These are phyloP conservation scores for Phytophthora tubulina DNA, from an alignment of 352 stramenopile species.

Conservation along the genomic window DNA sequence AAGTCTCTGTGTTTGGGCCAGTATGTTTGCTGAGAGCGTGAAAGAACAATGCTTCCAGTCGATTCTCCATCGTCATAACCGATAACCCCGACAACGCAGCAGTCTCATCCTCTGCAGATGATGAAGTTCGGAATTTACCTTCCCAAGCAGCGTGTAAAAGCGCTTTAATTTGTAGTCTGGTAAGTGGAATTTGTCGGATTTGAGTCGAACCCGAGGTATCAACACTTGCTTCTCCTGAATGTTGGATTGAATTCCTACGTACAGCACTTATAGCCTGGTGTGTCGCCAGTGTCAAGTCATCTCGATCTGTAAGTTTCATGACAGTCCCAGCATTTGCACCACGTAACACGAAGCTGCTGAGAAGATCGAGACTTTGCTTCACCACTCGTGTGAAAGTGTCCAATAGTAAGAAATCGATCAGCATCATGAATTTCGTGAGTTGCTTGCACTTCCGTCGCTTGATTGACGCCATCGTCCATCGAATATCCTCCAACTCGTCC, in stretches of 20 bases:
- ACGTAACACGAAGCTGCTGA: constrained; percentile 50
- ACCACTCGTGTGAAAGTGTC: constrained; percentile 52
- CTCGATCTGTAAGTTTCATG: constrained; percentile 36
- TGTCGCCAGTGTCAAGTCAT: constrained; percentile 25
- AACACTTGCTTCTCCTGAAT: constrained; percentile 18
- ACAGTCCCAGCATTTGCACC: constrained; percentile 57
- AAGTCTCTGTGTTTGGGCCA: constrained; percentile 21
- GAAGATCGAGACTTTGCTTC: constrained; percentile 52
- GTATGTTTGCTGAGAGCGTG: constrained; percentile 23
- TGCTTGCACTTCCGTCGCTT: constrained; percentile 63
- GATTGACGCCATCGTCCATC: constrained; percentile 79
- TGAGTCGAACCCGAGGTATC: constrained; percentile 2
- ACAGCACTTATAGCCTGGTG: constrained; percentile 12
- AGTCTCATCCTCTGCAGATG: not conserved
- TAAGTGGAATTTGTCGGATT: constrained; percentile 18
- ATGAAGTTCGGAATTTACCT: constrained; percentile 38
- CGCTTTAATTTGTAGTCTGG: constrained; percentile 58
- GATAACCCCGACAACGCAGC: constrained; percentile 16
- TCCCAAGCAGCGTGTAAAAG: constrained; percentile 56
- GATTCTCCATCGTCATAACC: constrained; percentile 47
- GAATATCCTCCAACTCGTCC: constrained; percentile 62
- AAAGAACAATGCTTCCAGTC: constrained; percentile 50
- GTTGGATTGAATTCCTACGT: constrained; percentile 16
- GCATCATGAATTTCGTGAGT: constrained; percentile 59
- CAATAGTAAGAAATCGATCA: constrained; percentile 70